Base-by-base conservation (phyloP, 805 yeast species). In the Clavispora asparagi region DNA sequence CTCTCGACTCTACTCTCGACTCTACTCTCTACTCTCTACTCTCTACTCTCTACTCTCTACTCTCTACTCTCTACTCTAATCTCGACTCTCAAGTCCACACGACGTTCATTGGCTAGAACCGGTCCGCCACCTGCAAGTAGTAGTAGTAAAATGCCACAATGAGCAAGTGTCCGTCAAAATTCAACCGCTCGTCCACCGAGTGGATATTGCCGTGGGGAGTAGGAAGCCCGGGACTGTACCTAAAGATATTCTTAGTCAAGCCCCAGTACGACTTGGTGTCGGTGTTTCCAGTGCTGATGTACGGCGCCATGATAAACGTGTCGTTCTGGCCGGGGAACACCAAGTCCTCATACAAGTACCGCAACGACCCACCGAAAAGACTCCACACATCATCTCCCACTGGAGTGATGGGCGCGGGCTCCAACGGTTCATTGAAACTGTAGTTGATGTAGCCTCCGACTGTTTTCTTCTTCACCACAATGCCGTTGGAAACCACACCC, bases 261-360 rank as follows among this genome's bases (percentile, higher is more conserved):
- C 69, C 63, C 82, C 83, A 78, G 59, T 81, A 81, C 46, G 74
- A 66, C 53, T 71, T 72, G 14, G 85, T 79, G 59, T 81, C 87
- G 3, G 87, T 81, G 58, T 81, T 81, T 11, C 79, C 85, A 13
- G 82, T 67, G 62, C 75, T 70, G 16, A 79, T 55, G 30, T 68
- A 67, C 19, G 85, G 82, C 1, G 82, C 61, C 23, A 61, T 43
- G 13, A 51, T 45, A 39, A 40, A 47, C 5, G 52, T 41, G 5
- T 47, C 52, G 40, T 48, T 42, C 14, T 37, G 13, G 2, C 23
- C 46, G 2, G 62, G 62, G 52, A 69, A 68, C 6, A 71, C 70
- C 47, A 74, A 59, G 35, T 82, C 83, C 60, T 83, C 87, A 57
- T 78, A 79, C 41, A 85, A 74, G 48, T 79, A 76, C 51, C 83